Evolutionary conservation across 2,329 filamentous ascomycete species (phyloP).

Genomic region (Xylaria sp.): DNA sequence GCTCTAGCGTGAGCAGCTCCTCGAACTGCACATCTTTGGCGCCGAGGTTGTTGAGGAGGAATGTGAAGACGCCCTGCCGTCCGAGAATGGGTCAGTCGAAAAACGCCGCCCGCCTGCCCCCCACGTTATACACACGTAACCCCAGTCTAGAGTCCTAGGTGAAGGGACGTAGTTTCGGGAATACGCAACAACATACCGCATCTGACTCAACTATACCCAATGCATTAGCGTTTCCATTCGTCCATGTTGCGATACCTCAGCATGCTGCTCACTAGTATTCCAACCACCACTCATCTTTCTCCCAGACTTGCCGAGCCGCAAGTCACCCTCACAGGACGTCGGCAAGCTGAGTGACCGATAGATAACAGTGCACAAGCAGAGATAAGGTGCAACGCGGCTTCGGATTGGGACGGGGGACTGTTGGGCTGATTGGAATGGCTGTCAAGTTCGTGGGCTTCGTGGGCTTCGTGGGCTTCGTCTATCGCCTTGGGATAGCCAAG

Average conservation of each 20-base stretch:
- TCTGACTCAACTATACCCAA: slow-evolving; percentile 77
- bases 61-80: slow-evolving; percentile 95
- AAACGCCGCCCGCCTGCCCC: slow-evolving; percentile 28
- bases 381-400: neutral
- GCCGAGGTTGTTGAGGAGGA: slow-evolving; percentile 87
- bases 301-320: slow-evolving; percentile 29
- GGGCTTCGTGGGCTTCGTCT: too few species aligned
- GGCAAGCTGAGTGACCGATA: neutral
- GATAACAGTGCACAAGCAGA: neutral
- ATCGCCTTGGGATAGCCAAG: neutral
- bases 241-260: slow-evolving; percentile 2
- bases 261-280: slow-evolving; percentile 74
- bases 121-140: neutral
- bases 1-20: slow-evolving; percentile 88
- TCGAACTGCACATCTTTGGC: slow-evolving; percentile 96
- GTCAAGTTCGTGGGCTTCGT: neutral
- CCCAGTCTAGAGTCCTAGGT: too few species aligned
- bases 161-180: neutral
- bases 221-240: slow-evolving; percentile 30
- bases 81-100: slow-evolving; percentile 37
- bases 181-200: slow-evolving; percentile 65
- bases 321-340: slow-evolving; percentile 18
- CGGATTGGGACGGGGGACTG: neutral
- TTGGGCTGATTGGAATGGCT: neutral
- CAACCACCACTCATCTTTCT: slow-evolving; percentile 76